Evolutionary conservation across 2,329 filamentous ascomycete genomes (phyloP).

Genomic region (Thielaviopsis musarum): DNA sequence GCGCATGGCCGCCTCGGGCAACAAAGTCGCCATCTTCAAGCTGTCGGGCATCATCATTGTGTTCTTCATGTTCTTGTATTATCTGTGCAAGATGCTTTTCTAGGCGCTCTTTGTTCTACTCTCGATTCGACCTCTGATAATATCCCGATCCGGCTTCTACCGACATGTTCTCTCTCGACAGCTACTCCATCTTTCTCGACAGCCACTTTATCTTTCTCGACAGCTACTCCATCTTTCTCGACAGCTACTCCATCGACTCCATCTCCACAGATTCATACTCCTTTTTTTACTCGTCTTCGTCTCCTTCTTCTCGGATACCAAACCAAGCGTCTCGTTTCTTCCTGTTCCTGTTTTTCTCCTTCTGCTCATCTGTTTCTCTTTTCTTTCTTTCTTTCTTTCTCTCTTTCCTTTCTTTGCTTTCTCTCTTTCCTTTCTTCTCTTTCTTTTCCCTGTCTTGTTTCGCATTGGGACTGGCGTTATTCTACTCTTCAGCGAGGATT

Average conservation of each 20-base stretch:
- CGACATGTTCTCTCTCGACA: not conserved
- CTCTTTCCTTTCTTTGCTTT: not conserved
- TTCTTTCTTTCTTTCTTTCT: not conserved
- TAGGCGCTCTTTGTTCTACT: constrained; percentile 17
- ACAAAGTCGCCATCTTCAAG: constrained; percentile 82
- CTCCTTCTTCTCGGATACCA: no score
- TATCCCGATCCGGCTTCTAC: not conserved
- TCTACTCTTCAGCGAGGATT: not conserved
- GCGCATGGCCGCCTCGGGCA: constrained; percentile 80
- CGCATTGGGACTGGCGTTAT: not conserved
- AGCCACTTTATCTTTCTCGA: no score
- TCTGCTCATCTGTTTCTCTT: not conserved
- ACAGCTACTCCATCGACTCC: no score
- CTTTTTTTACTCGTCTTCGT: no score
- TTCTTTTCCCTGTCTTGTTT: not conserved
- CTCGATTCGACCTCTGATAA: not conserved
- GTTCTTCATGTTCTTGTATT: constrained; percentile 58
- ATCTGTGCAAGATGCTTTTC: constrained; percentile 48
- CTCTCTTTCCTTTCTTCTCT: not conserved
- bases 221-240: no score
- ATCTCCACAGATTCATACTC: no score
- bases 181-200: no score
- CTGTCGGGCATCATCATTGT: constrained; percentile 68
- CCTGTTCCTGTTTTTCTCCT: not conserved
- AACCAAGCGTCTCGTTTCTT: no score